Conservation (phyloP, 768 basidiomycete species). For the Suillus discolor region DNA sequence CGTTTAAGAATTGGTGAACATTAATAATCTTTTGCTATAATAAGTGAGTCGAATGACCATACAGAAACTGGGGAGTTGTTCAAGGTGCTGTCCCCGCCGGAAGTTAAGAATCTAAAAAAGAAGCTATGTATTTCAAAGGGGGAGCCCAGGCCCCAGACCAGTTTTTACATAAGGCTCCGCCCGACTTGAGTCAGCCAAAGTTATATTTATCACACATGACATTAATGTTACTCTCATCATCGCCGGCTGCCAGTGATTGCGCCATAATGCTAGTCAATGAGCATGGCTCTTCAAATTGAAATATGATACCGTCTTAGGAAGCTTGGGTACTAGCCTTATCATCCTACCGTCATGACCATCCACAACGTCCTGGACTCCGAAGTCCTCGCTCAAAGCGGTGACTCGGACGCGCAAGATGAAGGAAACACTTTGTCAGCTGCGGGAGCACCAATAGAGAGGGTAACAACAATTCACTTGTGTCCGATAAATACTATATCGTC, state of each 20-base stretch:
- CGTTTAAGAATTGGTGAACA: neutral
- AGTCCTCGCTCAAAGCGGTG: neutral
- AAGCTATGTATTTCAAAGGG: too few relatives aligned
- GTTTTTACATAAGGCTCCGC: too few relatives aligned
- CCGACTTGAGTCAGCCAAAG: too few relatives aligned
- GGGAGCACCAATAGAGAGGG: conserved; percentile 12
- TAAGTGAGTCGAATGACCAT: neutral
- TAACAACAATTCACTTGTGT: neutral
- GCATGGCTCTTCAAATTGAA: neutral
- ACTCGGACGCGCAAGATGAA: neutral
- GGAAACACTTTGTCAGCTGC: neutral
- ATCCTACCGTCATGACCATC: neutral
- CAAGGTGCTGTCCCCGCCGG: too few relatives aligned
- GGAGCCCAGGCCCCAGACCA: too few relatives aligned
- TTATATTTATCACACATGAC: too few relatives aligned
- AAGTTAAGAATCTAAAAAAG: too few relatives aligned
- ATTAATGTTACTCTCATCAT: too few relatives aligned
- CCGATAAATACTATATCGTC: neutral
- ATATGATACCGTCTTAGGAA: neutral
- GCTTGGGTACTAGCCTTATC: neutral
- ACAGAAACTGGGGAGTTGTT: too few relatives aligned
- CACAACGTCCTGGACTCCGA: neutral
- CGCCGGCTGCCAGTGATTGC: too few relatives aligned
- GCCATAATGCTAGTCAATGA: too few relatives aligned
- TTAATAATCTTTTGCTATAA: neutral